phyloP scores from a whole-genome alignment of 1,284 basidiomycete genomes.

The Puccinia horiana region DNA sequence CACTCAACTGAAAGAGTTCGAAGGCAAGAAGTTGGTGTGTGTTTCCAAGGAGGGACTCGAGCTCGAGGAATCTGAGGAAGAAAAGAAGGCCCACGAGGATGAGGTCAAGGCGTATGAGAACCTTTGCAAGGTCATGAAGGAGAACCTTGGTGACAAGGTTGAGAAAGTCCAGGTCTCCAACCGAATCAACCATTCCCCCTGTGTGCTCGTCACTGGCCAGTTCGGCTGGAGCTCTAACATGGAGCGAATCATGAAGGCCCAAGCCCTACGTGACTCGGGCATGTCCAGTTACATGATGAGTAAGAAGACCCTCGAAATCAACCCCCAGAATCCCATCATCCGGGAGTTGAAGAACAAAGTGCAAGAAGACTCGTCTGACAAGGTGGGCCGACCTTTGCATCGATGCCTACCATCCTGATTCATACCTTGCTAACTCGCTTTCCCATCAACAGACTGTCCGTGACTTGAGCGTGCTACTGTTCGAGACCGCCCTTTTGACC shows the following conservation, averaged over 20 bases:
- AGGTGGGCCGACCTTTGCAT: slow-evolving; percentile 57
- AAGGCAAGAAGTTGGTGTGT: slow-evolving; percentile 95
- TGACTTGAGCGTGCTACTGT: slow-evolving; percentile 91
- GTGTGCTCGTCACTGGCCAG: slow-evolving; percentile 95
- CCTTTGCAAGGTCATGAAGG: slow-evolving; percentile 93
- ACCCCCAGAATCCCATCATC: slow-evolving; percentile 90
- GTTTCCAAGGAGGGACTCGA: slow-evolving; percentile 99
- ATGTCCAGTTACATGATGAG: slow-evolving; percentile 93
- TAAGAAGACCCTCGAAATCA: slow-evolving; percentile 99
- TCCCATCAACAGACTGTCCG: slow-evolving; percentile 70
- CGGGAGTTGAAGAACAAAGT: slow-evolving; percentile 95
- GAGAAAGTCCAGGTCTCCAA: slow-evolving; percentile 99
- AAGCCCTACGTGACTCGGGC: slow-evolving; percentile 94
- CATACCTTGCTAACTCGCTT: neutral
- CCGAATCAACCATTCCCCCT: slow-evolving; percentile 94
- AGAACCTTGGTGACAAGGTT: slow-evolving; percentile 97
- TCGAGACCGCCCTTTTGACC: slow-evolving; percentile 85
- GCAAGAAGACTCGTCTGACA: slow-evolving; percentile 94
- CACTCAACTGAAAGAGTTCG: slow-evolving; percentile 98
- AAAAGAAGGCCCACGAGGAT: slow-evolving; percentile 88
- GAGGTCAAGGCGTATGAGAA: slow-evolving; percentile 82
- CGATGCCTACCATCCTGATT: neutral
- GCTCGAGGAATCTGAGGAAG: slow-evolving; percentile 97
- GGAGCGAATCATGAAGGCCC: slow-evolving; percentile 99
- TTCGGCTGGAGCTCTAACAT: slow-evolving; percentile 99